Conservation (phyloP, 73 alveolate species). For the Paramecium tetraurelia region DNA sequence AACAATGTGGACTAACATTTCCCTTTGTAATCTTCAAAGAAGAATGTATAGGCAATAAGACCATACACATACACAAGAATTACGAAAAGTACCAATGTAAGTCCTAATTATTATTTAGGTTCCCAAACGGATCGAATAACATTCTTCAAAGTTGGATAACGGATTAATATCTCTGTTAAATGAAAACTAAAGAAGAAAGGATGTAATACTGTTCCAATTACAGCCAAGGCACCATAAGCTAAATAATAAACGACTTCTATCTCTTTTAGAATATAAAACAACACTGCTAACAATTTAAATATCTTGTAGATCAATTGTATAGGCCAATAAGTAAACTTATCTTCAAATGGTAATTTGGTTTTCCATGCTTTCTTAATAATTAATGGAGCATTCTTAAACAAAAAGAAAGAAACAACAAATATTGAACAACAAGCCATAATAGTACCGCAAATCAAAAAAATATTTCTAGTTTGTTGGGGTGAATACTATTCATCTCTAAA, state of each 20-base stretch:
- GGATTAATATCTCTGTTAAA: constrained; percentile 72
- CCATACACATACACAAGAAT: constrained; percentile 71
- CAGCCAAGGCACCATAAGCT: constrained; percentile 73
- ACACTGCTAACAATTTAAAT: constrained; percentile 12
- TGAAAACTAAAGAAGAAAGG: constrained; percentile 81
- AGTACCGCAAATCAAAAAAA: constrained; percentile 53
- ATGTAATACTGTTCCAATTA: constrained; percentile 70
- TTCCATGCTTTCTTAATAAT: constrained; percentile 64
- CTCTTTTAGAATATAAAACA: constrained; percentile 59
- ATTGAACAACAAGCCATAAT: constrained; percentile 63
- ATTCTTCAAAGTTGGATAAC: constrained; percentile 80
- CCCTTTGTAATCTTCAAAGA: constrained; percentile 63
- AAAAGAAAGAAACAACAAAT: constrained; percentile 64
- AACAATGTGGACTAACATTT: constrained; percentile 37
- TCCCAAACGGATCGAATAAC: constrained; percentile 74
- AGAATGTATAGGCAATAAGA: constrained; percentile 64
- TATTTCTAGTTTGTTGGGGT: constrained; percentile 26
- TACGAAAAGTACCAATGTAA: constrained; percentile 73
- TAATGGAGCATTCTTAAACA: constrained; percentile 67
- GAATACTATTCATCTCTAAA: constrained; percentile 23
- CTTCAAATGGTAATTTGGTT: constrained; percentile 45
- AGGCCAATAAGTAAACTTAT: constrained; percentile 29
- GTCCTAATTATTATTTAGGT: constrained; percentile 72
- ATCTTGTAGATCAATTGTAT: background rate
- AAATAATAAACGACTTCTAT: constrained; percentile 70